phyloP scores from a whole-genome alignment of 2,329 filamentous ascomycete species.

The Diplocarpon rosae region DNA sequence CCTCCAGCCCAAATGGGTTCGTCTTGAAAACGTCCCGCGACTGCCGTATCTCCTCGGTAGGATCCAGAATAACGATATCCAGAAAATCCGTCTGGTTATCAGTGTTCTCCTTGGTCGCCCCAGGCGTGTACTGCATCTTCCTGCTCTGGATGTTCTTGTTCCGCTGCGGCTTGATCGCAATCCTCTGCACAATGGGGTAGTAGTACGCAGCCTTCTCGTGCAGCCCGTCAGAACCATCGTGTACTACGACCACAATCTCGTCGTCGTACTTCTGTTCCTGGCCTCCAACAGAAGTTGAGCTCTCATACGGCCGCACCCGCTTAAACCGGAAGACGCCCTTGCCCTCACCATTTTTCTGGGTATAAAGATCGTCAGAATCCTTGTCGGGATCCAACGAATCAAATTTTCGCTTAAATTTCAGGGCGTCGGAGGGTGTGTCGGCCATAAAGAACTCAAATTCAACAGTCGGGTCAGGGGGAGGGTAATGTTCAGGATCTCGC shows the following conservation, averaged over 20 bases:
- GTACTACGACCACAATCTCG: constrained; percentile 49
- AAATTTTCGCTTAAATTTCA: constrained; percentile 49
- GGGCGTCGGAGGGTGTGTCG: constrained; percentile 35
- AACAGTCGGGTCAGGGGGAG: constrained; percentile 45
- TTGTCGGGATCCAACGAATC: constrained; percentile 44
- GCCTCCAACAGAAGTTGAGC: constrained; percentile 44
- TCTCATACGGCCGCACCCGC: constrained; percentile 51
- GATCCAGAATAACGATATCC: constrained; percentile 45
- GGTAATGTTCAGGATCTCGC: constrained; percentile 43
- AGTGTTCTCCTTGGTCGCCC: constrained; percentile 32
- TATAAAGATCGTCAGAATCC: constrained; percentile 44
- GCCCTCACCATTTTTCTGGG: constrained; percentile 34
- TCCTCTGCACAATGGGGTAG: constrained; percentile 57
- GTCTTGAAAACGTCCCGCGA: constrained; percentile 41
- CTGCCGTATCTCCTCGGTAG: constrained; percentile 40
- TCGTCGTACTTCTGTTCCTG: constrained; percentile 48
- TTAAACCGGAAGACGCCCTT: constrained; percentile 48
- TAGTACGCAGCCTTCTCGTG: constrained; percentile 51
- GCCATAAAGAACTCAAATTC: constrained; percentile 59
- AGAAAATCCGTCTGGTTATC: constrained; percentile 34
- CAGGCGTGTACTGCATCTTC: constrained; percentile 11
- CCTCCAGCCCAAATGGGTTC: constrained; percentile 18
- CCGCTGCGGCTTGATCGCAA: constrained; percentile 49
- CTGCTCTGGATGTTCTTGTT: constrained; percentile 49
- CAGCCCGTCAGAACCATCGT: constrained; percentile 40